Conservation (phyloP, 2,329 filamentous ascomycete species). For the Gliomastix tumulicola region DNA sequence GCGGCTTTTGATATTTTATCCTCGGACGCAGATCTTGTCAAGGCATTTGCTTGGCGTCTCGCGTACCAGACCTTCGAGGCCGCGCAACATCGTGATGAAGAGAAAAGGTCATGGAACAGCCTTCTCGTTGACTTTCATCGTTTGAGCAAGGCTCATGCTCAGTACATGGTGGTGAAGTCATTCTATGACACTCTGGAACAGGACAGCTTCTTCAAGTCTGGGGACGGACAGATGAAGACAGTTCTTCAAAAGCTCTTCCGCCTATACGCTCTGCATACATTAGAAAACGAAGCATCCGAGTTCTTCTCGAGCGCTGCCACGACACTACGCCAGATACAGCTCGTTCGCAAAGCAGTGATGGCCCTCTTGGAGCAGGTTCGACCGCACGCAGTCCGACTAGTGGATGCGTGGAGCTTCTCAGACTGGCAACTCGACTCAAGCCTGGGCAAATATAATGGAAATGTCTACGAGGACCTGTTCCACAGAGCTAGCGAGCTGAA, state of each 20-base stretch:
- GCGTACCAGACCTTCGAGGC: conserved; percentile 71
- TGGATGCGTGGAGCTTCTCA: conserved; percentile 70
- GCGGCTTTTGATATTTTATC: conserved; percentile 70
- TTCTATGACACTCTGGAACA: conserved; percentile 44
- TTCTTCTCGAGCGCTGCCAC: conserved; percentile 66
- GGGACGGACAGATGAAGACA: conserved; percentile 49
- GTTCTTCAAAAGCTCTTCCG: conserved; percentile 70
- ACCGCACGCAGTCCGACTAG: conserved; percentile 64
- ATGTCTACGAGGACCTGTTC: conserved; percentile 75
- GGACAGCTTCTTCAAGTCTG: conserved; percentile 38
- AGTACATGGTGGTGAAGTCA: conserved; percentile 73
- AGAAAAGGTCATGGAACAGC: conserved; percentile 73
- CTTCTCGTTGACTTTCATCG: conserved; percentile 74
- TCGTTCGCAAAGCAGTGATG: conserved; percentile 62
- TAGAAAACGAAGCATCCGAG: conserved; percentile 63
- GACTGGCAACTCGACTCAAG: conserved; percentile 72
- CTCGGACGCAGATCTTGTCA: conserved; percentile 62
- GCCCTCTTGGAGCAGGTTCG: conserved; percentile 64
- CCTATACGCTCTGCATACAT: conserved; percentile 61
- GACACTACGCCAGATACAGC: conserved; percentile 65
- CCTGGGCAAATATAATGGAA: conserved; percentile 63
- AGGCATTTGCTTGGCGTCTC: conserved; percentile 69
- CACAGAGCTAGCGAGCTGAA: conserved; percentile 64
- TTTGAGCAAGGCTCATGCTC: conserved; percentile 66
- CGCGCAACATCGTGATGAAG: conserved; percentile 64